phyloP scores from a whole-genome alignment of 352 stramenopile genomes.

The Plasmopara viticola region DNA sequence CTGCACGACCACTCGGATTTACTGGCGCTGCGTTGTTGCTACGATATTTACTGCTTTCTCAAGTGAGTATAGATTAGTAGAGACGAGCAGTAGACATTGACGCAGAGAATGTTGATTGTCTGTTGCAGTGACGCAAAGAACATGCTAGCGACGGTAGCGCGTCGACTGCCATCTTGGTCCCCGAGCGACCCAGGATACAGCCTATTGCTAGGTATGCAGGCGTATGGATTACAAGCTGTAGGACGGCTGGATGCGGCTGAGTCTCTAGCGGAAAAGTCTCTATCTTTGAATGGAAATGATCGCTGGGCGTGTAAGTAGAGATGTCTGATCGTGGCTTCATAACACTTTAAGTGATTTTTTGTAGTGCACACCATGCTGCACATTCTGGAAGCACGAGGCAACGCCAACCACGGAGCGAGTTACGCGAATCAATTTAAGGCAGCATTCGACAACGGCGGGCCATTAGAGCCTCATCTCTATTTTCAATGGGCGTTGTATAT shows the following conservation, averaged over 20 bases:
- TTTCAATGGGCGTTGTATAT: slow-evolving; percentile 82
- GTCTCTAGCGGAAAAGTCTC: slow-evolving; percentile 61
- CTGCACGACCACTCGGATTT: slow-evolving; percentile 58
- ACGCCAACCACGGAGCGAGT: slow-evolving; percentile 79
- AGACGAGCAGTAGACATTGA: slow-evolving; percentile 1
- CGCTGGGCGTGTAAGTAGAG: slow-evolving; percentile 68
- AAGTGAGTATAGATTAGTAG: slow-evolving; percentile 36
- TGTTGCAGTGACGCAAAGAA: slow-evolving; percentile 67
- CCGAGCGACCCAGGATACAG: slow-evolving; percentile 73
- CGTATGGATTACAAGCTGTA: slow-evolving; percentile 65
- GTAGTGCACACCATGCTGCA: slow-evolving; percentile 78
- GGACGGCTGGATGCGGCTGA: slow-evolving; percentile 66
- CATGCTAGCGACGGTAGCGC: slow-evolving; percentile 60
- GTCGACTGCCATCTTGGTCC: slow-evolving; percentile 69
- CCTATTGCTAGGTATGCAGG: slow-evolving; percentile 74
- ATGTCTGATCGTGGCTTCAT: slow-evolving; percentile 3
- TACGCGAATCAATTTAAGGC: slow-evolving; percentile 79
- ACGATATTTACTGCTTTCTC: slow-evolving; percentile 73
- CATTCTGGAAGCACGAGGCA: slow-evolving; percentile 65
- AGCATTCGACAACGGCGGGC: slow-evolving; percentile 66
- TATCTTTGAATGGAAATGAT: slow-evolving; percentile 83
- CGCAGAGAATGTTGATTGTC: slow-evolving; percentile 2
- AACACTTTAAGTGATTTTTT: neutral
- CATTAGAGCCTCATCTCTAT: slow-evolving; percentile 66
- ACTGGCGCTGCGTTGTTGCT: slow-evolving; percentile 69